Conservation (phyloP, 495 filamentous ascomycete species). For the Penicillium pancosmium region DNA sequence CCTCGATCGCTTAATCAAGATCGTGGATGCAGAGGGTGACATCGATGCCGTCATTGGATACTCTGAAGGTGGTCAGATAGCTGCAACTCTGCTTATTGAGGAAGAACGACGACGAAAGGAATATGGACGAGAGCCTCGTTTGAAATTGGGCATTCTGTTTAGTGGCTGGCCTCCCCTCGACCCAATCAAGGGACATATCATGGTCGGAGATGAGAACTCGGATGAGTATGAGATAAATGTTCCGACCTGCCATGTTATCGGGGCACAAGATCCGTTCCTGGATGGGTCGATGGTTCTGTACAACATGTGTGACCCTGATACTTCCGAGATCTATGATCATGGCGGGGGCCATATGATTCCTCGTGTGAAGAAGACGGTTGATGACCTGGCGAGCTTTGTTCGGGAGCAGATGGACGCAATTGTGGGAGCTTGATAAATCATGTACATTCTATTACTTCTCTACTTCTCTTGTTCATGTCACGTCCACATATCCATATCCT, state of each 20-base stretch:
- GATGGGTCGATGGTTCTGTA: slow-evolving; percentile 55
- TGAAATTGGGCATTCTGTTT: slow-evolving; percentile 60
- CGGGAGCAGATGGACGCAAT: slow-evolving; percentile 20
- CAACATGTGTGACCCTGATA: slow-evolving; percentile 53
- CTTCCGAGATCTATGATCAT: slow-evolving; percentile 57
- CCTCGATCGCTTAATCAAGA: slow-evolving; percentile 22
- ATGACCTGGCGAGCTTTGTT: slow-evolving; percentile 30
- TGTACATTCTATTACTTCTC: background rate
- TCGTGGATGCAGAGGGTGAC: slow-evolving; percentile 36
- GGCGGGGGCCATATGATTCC: slow-evolving; percentile 58
- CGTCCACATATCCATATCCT: no score
- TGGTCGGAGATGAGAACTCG: slow-evolving; percentile 49
- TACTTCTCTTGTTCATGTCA: background rate
- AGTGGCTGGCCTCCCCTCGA: slow-evolving; percentile 57
- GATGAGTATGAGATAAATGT: slow-evolving; percentile 46
- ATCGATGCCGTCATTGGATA: slow-evolving; percentile 56
- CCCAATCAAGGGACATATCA: slow-evolving; percentile 40
- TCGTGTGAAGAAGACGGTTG: slow-evolving; percentile 49
- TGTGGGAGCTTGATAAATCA: background rate
- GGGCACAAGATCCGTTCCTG: slow-evolving; percentile 58
- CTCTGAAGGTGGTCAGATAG: slow-evolving; percentile 63
- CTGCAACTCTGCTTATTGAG: slow-evolving; percentile 55
- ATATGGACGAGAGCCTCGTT: slow-evolving; percentile 40
- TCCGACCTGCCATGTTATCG: slow-evolving; percentile 60
- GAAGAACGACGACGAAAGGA: slow-evolving; percentile 41